Percentiles rank a stretch among this genome's conserved stretches.
Evolutionary conservation across 345 rosid genomes (phyloP).

Genomic region (Citrus sinensis): DVS_A1.0 CM039163.1:38277001-38277500

Average conservation of each 20-base stretch:
- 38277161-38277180: neutral
- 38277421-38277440: neutral
- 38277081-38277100: neutral
- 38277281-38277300: neutral
- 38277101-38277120: neutral
- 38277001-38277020: neutral
- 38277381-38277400: neutral
- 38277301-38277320: neutral
- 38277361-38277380: neutral
- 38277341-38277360: neutral
- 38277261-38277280: neutral
- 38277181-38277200: neutral
- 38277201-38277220: neutral
- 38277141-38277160: neutral
- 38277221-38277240: neutral
- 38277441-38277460: neutral
- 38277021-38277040: neutral
- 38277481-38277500: neutral
- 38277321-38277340: neutral
- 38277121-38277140: neutral
- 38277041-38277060: neutral
- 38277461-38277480: neutral
- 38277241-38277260: neutral
- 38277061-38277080: neutral
- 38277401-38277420: neutral